Conservation (phyloP, 2,329 filamentous ascomycete genomes). For the Apiospora koreana region DNA sequence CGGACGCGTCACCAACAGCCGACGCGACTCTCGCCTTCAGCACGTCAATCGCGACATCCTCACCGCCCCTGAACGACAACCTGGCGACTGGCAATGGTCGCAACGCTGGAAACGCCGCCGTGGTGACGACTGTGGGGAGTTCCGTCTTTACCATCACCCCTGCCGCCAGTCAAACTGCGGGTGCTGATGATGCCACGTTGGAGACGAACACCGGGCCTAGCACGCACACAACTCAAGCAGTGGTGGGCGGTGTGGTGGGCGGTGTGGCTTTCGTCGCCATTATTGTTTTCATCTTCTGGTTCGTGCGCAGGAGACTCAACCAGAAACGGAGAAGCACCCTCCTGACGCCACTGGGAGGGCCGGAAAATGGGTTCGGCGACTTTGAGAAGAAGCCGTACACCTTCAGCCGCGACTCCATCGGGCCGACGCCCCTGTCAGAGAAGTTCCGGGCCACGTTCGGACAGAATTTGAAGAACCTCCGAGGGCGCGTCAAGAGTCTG, state of each 20-base stretch:
- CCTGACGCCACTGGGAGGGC: constrained; percentile 44
- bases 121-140: constrained; percentile 15
- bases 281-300: constrained; percentile 51
- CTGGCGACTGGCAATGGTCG: not conserved
- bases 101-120: constrained; percentile 14
- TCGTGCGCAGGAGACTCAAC: constrained; percentile 45
- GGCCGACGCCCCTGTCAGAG: constrained; percentile 47
- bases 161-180: constrained; percentile 13
- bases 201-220: constrained; percentile 27
- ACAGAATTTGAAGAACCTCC: constrained; percentile 37
- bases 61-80: not conserved
- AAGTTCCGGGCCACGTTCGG: constrained; percentile 42
- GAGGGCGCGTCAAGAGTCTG: constrained; percentile 34
- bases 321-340: constrained; percentile 49
- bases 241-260: constrained; percentile 55
- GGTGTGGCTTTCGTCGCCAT: constrained; percentile 47
- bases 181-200: constrained; percentile 17
- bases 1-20: not conserved
- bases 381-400: constrained; percentile 37
- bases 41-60: not conserved
- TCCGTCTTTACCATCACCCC: constrained; percentile 6
- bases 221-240: constrained; percentile 40
- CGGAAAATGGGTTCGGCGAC: constrained; percentile 20
- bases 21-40: not conserved
- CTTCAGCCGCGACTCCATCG: constrained; percentile 49